phyloP scores from a whole-genome alignment of 305 asterid genomes.

The Lippia alba region DNA sequence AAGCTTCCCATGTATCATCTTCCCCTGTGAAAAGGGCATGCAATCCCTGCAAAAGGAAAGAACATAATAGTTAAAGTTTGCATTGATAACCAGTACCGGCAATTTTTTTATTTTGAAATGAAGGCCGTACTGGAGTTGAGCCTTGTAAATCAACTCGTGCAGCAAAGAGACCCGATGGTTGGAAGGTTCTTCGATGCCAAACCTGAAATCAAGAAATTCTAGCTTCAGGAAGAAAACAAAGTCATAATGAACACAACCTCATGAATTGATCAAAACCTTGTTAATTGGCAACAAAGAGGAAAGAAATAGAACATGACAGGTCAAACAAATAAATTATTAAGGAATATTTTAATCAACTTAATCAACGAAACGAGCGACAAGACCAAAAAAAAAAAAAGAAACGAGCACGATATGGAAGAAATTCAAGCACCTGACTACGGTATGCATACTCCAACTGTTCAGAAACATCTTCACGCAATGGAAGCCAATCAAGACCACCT shows the following conservation, averaged over 20 bases:
- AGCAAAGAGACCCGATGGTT: constrained; percentile 96
- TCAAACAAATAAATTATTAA: constrained; percentile 14
- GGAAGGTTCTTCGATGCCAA: constrained; percentile 97
- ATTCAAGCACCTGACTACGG: constrained; percentile 72
- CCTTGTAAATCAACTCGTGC: constrained; percentile 99
- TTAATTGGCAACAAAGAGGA: constrained; percentile 8
- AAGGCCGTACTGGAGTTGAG: constrained; percentile 68
- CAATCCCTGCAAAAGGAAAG: constrained; percentile 66
- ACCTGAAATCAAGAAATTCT: constrained; percentile 55
- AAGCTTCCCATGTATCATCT: constrained; percentile 98
- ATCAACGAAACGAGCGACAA: constrained; percentile 28
- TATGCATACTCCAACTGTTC: constrained; percentile 98
- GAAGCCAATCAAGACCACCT: constrained; percentile 97
- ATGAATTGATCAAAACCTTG: constrained; percentile 20
- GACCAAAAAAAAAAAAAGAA: too few species aligned
- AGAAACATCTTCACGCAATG: constrained; percentile 91
- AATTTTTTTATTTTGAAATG: constrained; percentile 14
- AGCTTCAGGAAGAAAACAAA: constrained; percentile 25
- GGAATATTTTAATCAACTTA: constrained; percentile 14
- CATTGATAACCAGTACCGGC: constrained; percentile 9
- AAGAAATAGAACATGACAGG: neutral
- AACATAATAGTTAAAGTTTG: constrained; percentile 25
- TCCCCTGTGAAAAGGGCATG: constrained; percentile 96
- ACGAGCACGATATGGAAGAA: constrained; percentile 23
- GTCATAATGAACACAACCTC: constrained; percentile 1